Percentiles rank a stretch among this genome's conserved stretches.
These are phyloP conservation scores for Penicillium cinerascens DNA, from an alignment of 495 filamentous ascomycete genomes.

Conservation along the genomic window DNA sequence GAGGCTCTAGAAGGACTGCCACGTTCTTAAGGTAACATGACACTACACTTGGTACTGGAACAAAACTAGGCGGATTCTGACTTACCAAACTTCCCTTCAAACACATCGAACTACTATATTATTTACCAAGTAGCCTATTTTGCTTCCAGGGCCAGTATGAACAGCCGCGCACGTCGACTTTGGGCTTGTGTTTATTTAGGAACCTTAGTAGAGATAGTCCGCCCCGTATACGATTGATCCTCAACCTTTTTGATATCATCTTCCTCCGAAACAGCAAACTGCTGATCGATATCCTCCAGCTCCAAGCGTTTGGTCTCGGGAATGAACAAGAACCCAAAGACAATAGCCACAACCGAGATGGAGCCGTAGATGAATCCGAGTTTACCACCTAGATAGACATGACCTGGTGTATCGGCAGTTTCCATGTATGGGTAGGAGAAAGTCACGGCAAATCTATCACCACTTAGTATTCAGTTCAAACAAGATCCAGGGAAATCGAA, in stretches of 20 bases:
- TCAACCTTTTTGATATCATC: background rate
- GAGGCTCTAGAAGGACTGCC: too few relatives aligned
- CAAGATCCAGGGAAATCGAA: background rate
- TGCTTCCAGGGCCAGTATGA: too few relatives aligned
- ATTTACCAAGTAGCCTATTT: too few relatives aligned
- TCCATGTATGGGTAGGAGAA: slow-evolving; percentile 23
- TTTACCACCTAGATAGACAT: slow-evolving; percentile 20
- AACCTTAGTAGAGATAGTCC: background rate
- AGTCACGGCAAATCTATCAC: slow-evolving; percentile 20
- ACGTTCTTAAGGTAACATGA: too few relatives aligned
- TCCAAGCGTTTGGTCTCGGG: slow-evolving; percentile 11
- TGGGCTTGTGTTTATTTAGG: too few relatives aligned
- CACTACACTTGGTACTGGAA: too few relatives aligned
- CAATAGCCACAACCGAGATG: slow-evolving; percentile 12
- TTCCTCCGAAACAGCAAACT: background rate
- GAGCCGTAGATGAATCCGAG: slow-evolving; percentile 25
- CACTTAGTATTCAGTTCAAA: background rate
- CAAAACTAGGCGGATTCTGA: too few relatives aligned
- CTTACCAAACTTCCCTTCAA: too few relatives aligned
- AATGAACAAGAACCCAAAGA: slow-evolving; percentile 15
- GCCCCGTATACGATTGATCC: background rate
- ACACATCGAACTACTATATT: too few relatives aligned
- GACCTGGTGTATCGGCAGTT: slow-evolving; percentile 9
- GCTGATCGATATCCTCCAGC: slow-evolving; percentile 15
- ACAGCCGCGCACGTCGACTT: too few relatives aligned